A percentile compares a stretch with the other conserved stretches of the same genome.
phyloP scores from a whole-genome alignment of 495 filamentous ascomycete genomes.

The Podospora appendiculata region DNA sequence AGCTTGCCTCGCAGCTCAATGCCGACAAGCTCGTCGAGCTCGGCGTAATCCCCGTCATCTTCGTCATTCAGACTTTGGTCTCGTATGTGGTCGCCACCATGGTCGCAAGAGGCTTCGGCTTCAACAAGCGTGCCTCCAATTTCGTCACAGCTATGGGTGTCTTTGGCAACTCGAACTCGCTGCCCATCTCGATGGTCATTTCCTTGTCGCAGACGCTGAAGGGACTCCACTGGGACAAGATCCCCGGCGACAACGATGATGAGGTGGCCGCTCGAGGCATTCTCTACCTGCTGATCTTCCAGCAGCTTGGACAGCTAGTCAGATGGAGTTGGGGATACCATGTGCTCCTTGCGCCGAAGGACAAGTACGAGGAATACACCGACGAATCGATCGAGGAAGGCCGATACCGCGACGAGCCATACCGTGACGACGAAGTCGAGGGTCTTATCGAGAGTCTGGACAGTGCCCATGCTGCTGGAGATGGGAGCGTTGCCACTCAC shows the following conservation, averaged over 20 bases:
- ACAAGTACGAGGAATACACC: slow-evolving; percentile 56
- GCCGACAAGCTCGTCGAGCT: slow-evolving; percentile 83
- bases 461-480: slow-evolving; percentile 18
- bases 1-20: slow-evolving; percentile 90
- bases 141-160: slow-evolving; percentile 97
- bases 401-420: slow-evolving; percentile 57
- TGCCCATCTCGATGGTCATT: slow-evolving; percentile 92
- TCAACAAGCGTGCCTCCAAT: slow-evolving; percentile 77
- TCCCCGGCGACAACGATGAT: slow-evolving; percentile 87
- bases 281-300: slow-evolving; percentile 92
- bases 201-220: slow-evolving; percentile 85
- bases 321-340: slow-evolving; percentile 99
- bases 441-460: slow-evolving; percentile 18
- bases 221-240: slow-evolving; percentile 87
- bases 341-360: slow-evolving; percentile 74
- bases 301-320: slow-evolving; percentile 91
- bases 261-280: slow-evolving; percentile 93
- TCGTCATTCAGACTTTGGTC: slow-evolving; percentile 74
- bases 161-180: slow-evolving; percentile 96
- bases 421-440: slow-evolving; percentile 22
- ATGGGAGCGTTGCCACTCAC: slow-evolving; percentile 2
- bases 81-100: slow-evolving; percentile 68
- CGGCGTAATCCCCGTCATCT: slow-evolving; percentile 89
- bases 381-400: slow-evolving; percentile 57
- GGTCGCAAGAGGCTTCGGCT: slow-evolving; percentile 66